A percentile compares a stretch with the other conserved stretches of the same genome.
These are phyloP conservation scores for Fusarium beomiforme DNA, from an alignment of 2,329 filamentous ascomycete species.

Conservation along the genomic window DNA sequence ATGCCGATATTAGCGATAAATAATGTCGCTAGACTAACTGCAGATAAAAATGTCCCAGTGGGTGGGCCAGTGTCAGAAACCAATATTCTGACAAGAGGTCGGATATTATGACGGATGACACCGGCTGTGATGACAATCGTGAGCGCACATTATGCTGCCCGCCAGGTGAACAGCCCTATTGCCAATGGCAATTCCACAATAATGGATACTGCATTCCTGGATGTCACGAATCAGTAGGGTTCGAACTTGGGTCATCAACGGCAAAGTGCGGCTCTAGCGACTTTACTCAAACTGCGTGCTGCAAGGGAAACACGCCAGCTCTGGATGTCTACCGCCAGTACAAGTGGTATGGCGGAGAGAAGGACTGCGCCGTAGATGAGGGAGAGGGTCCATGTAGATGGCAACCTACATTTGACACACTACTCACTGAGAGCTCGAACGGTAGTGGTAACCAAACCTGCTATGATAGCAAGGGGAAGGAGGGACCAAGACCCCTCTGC, in stretches of 20 bases:
- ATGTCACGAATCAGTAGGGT: background rate
- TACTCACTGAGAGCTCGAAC: no score
- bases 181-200: constrained; percentile 13
- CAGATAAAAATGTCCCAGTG: no score
- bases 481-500: no score
- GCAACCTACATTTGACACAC: background rate
- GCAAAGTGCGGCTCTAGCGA: background rate
- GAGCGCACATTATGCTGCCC: constrained; percentile 17
- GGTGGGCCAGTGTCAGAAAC: no score
- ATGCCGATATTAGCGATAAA: background rate
- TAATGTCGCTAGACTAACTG: constrained; percentile 20
- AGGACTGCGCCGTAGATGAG: background rate
- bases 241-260: background rate
- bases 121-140: background rate
- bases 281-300: background rate
- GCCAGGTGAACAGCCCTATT: background rate
- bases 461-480: no score
- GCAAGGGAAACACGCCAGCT: background rate
- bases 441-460: no score
- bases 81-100: background rate
- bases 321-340: constrained; percentile 8
- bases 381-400: background rate
- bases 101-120: constrained; percentile 13
- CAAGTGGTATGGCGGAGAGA: background rate
- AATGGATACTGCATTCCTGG: constrained; percentile 3